A percentile compares a stretch with the other conserved stretches of the same genome.
These are phyloP conservation scores for Torulaspora gathmanii DNA, from an alignment of 805 yeast genomes.

Conservation along the genomic window DNA sequence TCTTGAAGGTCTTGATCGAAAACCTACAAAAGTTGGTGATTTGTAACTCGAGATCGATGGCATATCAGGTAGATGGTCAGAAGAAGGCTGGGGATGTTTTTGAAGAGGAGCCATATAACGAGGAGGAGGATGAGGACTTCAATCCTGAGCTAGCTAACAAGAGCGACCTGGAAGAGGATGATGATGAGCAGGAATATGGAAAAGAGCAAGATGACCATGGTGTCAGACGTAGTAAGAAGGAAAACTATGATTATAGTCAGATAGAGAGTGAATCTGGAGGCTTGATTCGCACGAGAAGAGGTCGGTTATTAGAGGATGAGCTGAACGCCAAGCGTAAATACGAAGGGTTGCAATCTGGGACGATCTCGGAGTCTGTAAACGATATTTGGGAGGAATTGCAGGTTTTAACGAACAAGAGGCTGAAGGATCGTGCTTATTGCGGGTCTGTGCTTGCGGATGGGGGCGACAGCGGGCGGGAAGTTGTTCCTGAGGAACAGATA, in stretches of 20 bases:
- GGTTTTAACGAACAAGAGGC: constrained; percentile 27
- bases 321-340: constrained; percentile 28
- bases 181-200: constrained; percentile 36
- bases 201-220: constrained; percentile 21
- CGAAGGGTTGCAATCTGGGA: constrained; percentile 29
- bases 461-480: constrained; percentile 5
- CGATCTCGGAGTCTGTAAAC: constrained; percentile 41
- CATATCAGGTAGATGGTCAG: background rate
- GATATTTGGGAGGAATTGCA: constrained; percentile 56
- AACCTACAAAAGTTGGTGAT: background rate
- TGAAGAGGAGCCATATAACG: constrained; percentile 31
- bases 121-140: constrained; percentile 40
- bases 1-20: background rate
- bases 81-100: constrained; percentile 18
- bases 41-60: background rate
- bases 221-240: constrained; percentile 34
- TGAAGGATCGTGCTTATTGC: constrained; percentile 23
- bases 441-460: constrained; percentile 24
- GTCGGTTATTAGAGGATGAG: constrained; percentile 44
- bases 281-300: constrained; percentile 65
- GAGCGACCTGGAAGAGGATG: constrained; percentile 27
- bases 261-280: constrained; percentile 60
- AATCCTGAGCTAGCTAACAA: constrained; percentile 37
- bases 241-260: constrained; percentile 39
- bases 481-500: constrained; percentile 45